These are phyloP conservation scores for Nakazawaea molendinolei DNA, from an alignment of 805 yeast genomes.

Conservation along the genomic window DNA sequence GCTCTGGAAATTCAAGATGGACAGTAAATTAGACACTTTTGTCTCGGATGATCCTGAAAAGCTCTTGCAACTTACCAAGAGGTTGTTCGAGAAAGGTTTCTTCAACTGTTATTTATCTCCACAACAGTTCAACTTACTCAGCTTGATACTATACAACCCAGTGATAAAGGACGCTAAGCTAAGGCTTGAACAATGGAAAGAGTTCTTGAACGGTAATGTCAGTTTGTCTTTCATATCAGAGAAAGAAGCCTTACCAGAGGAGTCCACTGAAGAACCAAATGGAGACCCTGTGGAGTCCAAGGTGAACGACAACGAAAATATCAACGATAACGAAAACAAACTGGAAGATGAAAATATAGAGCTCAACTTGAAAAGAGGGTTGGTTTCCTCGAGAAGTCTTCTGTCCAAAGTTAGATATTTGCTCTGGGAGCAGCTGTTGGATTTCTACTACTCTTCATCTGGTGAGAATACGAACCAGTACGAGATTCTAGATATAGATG, in stretches of 20 bases:
- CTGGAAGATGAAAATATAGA: conserved; percentile 28
- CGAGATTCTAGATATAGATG: conserved; percentile 13
- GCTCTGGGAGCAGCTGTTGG: conserved; percentile 67
- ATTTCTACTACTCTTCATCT: conserved; percentile 22
- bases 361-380: conserved; percentile 38
- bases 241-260: not conserved
- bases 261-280: not conserved
- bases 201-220: conserved; percentile 37
- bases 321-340: conserved; percentile 3
- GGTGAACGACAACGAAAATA: not conserved
- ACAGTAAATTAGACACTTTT: conserved; percentile 14
- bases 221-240: conserved; percentile 18
- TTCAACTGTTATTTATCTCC: conserved; percentile 46
- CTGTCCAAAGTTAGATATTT: conserved; percentile 62
- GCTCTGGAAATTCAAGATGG: conserved; percentile 5
- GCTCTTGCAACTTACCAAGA: conserved; percentile 27
- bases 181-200: conserved; percentile 33
- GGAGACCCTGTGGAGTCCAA: conserved; percentile 2
- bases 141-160: conserved; percentile 34
- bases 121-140: conserved; percentile 48
- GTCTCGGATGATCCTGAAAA: conserved; percentile 19
- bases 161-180: conserved; percentile 15
- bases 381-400: conserved; percentile 43
- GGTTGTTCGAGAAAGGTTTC: conserved; percentile 28
- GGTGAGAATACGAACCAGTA: conserved; percentile 10